phyloP scores from a whole-genome alignment of 495 filamentous ascomycete species.

The Beverwykella pulmonaria region DNA sequence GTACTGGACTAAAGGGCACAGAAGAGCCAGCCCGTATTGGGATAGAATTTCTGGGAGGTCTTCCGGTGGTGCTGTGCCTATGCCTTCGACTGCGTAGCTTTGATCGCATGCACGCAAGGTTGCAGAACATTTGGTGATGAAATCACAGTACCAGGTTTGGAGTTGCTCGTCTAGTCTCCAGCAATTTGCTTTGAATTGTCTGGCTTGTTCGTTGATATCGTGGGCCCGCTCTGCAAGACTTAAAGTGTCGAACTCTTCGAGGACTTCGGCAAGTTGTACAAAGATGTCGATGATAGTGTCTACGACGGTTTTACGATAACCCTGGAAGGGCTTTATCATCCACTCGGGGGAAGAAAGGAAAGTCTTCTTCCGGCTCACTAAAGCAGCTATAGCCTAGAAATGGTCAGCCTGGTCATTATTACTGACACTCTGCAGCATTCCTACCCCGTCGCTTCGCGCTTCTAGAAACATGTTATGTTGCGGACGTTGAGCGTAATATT shows the following conservation, averaged over 20 bases:
- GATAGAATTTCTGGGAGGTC: conserved; percentile 3
- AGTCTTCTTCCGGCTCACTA: conserved; percentile 11
- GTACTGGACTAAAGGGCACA: conserved; percentile 16
- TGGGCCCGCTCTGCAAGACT: neutral
- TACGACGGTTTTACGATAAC: neutral
- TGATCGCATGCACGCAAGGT: neutral
- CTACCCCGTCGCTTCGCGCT: conserved; percentile 11
- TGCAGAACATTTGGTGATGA: neutral
- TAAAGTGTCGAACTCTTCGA: conserved; percentile 20
- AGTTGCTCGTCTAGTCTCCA: conserved; percentile 18
- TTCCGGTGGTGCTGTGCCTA: neutral
- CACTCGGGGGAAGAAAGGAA: conserved; percentile 16
- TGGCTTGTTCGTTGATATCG: neutral
- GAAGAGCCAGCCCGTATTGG: neutral
- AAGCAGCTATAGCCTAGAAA: conserved; percentile 13
- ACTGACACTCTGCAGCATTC: neutral
- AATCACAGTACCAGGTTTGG: conserved; percentile 14
- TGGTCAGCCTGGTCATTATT: neutral
- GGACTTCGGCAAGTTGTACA: conserved; percentile 6
- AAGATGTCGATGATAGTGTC: conserved; percentile 16
- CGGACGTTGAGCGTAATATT: neutral
- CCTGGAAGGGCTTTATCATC: conserved; percentile 17
- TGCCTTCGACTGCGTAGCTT: neutral
- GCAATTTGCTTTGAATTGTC: neutral
- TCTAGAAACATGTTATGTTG: conserved; percentile 28